Base-by-base conservation (phyloP, 2,329 filamentous ascomycete species). In the Paecilomyces sp. region DNA sequence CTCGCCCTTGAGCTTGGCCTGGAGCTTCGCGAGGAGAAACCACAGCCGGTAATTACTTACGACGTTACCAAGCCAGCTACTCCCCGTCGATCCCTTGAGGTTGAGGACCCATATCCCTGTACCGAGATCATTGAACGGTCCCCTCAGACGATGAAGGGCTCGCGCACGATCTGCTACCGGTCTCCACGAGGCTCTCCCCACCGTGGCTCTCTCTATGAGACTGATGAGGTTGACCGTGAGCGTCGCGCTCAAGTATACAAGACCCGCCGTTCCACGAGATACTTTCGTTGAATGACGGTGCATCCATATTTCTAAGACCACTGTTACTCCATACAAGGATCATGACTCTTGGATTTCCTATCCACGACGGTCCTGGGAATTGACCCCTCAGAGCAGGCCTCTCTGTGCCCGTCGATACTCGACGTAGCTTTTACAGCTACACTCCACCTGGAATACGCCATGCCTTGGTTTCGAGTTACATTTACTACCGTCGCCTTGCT, bases 1-100 rank as follows among this genome's bases (percentile, higher is more conserved):
- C 70, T 72, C 7, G 78, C 78, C 2, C 67, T 80, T 25, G 77
- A 79, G 57, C 68, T 72, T 12, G 78, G 78, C 5, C 63, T 80
- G 55, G 65, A 61, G 18, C 63, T 74, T 22, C 67, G 60, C 58
- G 62, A 56, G 34, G 65, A 63, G 52, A 55, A 59, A 18, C 57
- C 55, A 55, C 60, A 59, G 47, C 68, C 66, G 13, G 62, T 68
- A 53, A 64, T 69, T 62, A 73, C 68, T 67, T 74, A 73, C 63
- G 72, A 74, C 58, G 66, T 59, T 7, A 73, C 67, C n/a, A 70
- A 71, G 63, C 64, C 61, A 18, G 59, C 72, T n/a, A 31, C 64
- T 30, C 64, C 71, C 55, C 71, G 72, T 13, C 67, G 64, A 12
- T 57, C 64, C 15, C 2, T 13, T 7, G 25, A 50, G n/a, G 6